Percentiles rank a stretch among this genome's conserved stretches.
phyloP scores from a whole-genome alignment of 1,284 basidiomycete species.

The Porogramme epimiltina region DNA sequence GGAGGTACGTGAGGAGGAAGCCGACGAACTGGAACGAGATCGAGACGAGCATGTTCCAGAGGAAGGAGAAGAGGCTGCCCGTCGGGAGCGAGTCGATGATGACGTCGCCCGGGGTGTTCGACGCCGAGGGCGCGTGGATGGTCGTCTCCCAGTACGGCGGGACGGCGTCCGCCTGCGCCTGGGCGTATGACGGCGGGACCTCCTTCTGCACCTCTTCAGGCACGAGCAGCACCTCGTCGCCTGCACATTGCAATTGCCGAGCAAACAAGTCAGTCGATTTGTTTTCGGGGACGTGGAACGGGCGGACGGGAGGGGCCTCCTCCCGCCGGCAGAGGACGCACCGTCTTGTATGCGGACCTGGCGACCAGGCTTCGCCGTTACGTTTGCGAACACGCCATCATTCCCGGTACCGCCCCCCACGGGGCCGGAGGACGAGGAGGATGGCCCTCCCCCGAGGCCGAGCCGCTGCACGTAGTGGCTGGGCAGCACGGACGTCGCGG shows the following conservation, averaged over 20 bases:
- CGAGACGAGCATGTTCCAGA: constrained; percentile 93
- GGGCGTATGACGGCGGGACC: constrained; percentile 86
- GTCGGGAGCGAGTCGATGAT: constrained; percentile 79
- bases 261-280: too few species aligned
- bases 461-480: constrained; percentile 45
- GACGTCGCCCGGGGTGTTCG: constrained; percentile 58
- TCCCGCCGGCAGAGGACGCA: too few species aligned
- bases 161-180: constrained; percentile 91
- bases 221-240: constrained; percentile 71
- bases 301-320: background rate
- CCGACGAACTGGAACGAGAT: constrained; percentile 98
- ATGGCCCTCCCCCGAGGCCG: constrained; percentile 41
- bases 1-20: constrained; percentile 92
- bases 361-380: constrained; percentile 85
- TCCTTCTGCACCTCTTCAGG: constrained; percentile 84
- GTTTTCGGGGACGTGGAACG: too few species aligned
- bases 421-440: constrained; percentile 37
- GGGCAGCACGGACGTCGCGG: constrained; percentile 62
- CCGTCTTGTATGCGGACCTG: constrained; percentile 65
- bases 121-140: constrained; percentile 77
- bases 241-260: constrained; percentile 36
- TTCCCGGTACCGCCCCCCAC: constrained; percentile 80
- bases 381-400: constrained; percentile 96
- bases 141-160: constrained; percentile 99
- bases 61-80: constrained; percentile 82